A percentile compares a stretch with the other conserved stretches of the same genome.
Evolutionary conservation across 129 eudicot genomes (phyloP).

Genomic region (Saussurea involucrata): DNA sequence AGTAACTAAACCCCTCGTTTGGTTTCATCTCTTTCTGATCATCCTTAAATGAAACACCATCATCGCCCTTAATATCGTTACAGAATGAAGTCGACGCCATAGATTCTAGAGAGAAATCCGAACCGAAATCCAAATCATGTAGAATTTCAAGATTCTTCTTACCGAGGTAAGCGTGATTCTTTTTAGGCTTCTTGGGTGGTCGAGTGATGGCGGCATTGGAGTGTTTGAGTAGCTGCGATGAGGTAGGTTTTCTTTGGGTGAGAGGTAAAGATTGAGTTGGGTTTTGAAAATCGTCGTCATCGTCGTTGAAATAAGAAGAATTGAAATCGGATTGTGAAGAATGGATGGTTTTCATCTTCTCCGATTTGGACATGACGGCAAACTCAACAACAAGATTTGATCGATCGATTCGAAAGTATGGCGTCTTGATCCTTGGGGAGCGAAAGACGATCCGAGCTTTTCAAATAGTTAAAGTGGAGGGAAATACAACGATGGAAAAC

Average conservation of each 20-base stretch:
- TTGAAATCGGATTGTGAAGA: conserved; percentile 23
- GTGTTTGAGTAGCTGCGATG: conserved; percentile 30
- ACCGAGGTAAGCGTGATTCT: conserved; percentile 19
- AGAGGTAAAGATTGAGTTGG: conserved; percentile 35
- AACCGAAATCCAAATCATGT: conserved; percentile 21
- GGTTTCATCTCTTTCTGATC: conserved; percentile 10
- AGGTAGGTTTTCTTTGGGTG: conserved; percentile 31
- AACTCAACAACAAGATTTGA: not conserved
- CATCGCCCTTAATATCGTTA: not conserved
- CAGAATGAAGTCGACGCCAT: conserved; percentile 33
- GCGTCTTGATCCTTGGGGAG: not conserved
- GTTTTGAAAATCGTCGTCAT: conserved; percentile 62
- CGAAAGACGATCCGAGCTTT: conserved; percentile 17
- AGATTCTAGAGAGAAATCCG: conserved; percentile 32
- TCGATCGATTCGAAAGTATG: conserved; percentile 15
- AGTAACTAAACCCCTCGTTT: conserved; percentile 20
- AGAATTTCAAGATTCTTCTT: conserved; percentile 35
- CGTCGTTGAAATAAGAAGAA: conserved; percentile 21
- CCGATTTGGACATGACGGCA: conserved; percentile 9
- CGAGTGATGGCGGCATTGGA: conserved; percentile 24
- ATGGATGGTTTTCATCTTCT: conserved; percentile 12
- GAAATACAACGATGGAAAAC: not conserved
- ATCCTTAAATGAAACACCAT: not conserved
- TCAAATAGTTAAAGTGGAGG: conserved; percentile 27
- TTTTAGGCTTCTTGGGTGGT: conserved; percentile 48